These are phyloP conservation scores for Retiboletus flavoniger DNA, from an alignment of 1,284 basidiomycete genomes.

Conservation along the genomic window DNA sequence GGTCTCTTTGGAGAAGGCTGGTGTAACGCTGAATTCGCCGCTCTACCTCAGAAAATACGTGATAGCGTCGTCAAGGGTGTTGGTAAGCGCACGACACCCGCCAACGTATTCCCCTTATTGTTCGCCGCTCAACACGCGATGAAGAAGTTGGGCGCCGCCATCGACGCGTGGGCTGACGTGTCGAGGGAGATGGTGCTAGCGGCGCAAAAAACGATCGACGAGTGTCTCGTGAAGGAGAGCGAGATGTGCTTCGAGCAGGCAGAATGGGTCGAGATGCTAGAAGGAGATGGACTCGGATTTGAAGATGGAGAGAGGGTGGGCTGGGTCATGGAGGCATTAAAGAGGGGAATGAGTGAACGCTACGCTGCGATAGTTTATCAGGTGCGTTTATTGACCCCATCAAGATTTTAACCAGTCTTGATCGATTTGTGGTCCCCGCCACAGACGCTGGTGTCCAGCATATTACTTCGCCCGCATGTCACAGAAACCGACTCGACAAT, in stretches of 20 bases:
- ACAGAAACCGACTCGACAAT: slow-evolving; percentile 58
- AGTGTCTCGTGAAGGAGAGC: slow-evolving; percentile 56
- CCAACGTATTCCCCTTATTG: slow-evolving; percentile 65
- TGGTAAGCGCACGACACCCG: slow-evolving; percentile 59
- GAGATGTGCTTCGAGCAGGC: slow-evolving; percentile 62
- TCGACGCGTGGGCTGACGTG: slow-evolving; percentile 68
- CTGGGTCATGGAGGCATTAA: slow-evolving; percentile 64
- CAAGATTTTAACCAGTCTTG: not conserved
- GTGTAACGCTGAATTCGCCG: slow-evolving; percentile 77
- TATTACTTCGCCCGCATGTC: slow-evolving; percentile 69
- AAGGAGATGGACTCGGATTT: slow-evolving; percentile 66
- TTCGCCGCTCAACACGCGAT: slow-evolving; percentile 66
- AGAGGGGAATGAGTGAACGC: slow-evolving; percentile 55
- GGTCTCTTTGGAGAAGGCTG: slow-evolving; percentile 84
- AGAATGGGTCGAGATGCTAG: slow-evolving; percentile 74
- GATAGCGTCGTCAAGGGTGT: slow-evolving; percentile 71
- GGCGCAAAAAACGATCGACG: slow-evolving; percentile 60
- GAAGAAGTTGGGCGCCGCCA: slow-evolving; percentile 50
- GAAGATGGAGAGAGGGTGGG: slow-evolving; percentile 73
- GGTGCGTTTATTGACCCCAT: slow-evolving; percentile 38
- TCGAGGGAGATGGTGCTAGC: slow-evolving; percentile 62
- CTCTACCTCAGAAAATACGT: slow-evolving; percentile 63
- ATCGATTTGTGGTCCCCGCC: not conserved
- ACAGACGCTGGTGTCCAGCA: slow-evolving; percentile 71
- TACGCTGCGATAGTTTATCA: slow-evolving; percentile 74